Percentiles rank a stretch among this genome's conserved stretches.
Evolutionary conservation across 2,329 filamentous ascomycete genomes (phyloP).

Genomic region (Aspergillus jensenii): DNA sequence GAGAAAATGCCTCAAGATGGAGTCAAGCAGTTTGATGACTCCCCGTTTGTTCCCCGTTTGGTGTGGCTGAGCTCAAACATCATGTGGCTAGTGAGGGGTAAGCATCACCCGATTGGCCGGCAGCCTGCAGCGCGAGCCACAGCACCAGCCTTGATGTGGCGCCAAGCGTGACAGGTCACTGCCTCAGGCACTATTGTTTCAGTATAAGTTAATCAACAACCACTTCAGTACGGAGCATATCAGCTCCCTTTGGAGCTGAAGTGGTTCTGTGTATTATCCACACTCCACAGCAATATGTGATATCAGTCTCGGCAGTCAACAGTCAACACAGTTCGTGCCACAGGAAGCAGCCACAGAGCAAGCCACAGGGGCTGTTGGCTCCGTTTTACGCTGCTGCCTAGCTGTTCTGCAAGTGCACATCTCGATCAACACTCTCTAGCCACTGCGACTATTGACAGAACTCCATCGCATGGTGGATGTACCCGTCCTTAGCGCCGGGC

Average conservation of each 20-base stretch:
- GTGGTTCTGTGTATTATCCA: too few species aligned
- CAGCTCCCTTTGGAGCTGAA: too few species aligned
- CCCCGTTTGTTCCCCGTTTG: not conserved
- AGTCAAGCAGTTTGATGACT: not conserved
- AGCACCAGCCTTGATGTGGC: not conserved
- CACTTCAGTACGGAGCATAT: too few species aligned
- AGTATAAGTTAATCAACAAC: too few species aligned
- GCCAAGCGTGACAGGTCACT: too few species aligned
- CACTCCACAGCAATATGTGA: too few species aligned
- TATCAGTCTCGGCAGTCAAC: too few species aligned
- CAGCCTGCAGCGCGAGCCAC: not conserved
- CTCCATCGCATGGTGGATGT: conserved; percentile 16
- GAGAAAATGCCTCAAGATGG: conserved; percentile 6
- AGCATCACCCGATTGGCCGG: not conserved
- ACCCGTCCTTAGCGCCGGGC: conserved; percentile 10
- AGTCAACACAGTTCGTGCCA: too few species aligned
- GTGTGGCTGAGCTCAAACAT: not conserved
- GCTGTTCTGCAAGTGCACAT: conserved; percentile 11
- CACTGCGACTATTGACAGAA: conserved; percentile 16
- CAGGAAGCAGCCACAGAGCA: too few species aligned
- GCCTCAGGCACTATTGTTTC: too few species aligned
- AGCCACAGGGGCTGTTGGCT: not conserved
- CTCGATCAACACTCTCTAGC: conserved; percentile 13
- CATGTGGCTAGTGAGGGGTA: too few species aligned
- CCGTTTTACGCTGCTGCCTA: conserved; percentile 22